Evolutionary conservation across 495 filamentous ascomycete species (phyloP).

Genomic region (Penicillium pancosmium): DNA sequence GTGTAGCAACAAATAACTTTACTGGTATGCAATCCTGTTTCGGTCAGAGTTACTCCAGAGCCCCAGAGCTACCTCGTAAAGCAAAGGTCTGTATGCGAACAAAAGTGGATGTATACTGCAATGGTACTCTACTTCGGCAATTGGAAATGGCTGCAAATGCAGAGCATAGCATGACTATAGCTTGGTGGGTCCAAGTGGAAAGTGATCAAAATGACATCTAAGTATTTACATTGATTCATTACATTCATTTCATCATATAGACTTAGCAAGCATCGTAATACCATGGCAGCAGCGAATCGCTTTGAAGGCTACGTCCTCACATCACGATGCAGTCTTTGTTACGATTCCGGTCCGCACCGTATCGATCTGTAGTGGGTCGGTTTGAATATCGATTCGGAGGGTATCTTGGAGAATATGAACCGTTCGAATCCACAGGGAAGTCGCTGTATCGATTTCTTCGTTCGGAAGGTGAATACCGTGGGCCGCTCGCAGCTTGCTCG

Average conservation of each 20-base stretch:
- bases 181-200: too few relatives aligned
- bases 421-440: conserved; percentile 28
- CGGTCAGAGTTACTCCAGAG: too few relatives aligned
- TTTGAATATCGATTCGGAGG: conserved; percentile 22
- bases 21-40: too few relatives aligned
- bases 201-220: conserved; percentile 1
- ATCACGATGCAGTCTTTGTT: conserved; percentile 51
- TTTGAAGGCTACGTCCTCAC: conserved; percentile 26
- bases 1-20: too few relatives aligned
- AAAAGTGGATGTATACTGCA: too few relatives aligned
- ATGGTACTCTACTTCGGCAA: too few relatives aligned
- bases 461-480: conserved; percentile 63
- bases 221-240: conserved; percentile 18
- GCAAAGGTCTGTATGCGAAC: too few relatives aligned
- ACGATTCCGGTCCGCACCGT: conserved; percentile 23
- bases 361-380: conserved; percentile 22
- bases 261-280: background rate
- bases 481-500: conserved; percentile 71
- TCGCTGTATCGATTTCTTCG: conserved; percentile 49
- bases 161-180: too few relatives aligned
- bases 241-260: conserved; percentile 26
- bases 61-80: too few relatives aligned
- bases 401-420: conserved; percentile 18
- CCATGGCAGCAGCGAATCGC: background rate
- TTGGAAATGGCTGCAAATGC: too few relatives aligned